Evolutionary conservation across 1,139 yeast species (phyloP).

Genomic region (Torulaspora globosa): DNA sequence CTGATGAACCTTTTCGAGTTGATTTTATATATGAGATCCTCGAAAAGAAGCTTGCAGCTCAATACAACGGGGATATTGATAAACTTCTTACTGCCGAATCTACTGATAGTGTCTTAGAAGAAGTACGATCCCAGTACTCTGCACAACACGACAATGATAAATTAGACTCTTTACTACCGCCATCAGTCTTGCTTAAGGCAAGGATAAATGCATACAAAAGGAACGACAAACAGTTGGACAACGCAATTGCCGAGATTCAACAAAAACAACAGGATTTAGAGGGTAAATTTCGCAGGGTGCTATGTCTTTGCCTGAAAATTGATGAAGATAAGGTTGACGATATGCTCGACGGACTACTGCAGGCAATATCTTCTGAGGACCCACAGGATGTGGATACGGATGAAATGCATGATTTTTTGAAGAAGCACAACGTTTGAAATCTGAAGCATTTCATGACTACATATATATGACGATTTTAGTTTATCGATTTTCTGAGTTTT

Average conservation of each 20-base stretch:
- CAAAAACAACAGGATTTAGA: conserved; percentile 63
- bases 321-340: conserved; percentile 74
- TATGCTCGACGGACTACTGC: conserved; percentile 76
- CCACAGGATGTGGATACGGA: conserved; percentile 61
- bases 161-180: conserved; percentile 45
- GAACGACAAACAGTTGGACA: conserved; percentile 52
- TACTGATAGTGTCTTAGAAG: conserved; percentile 23
- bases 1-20: conserved; percentile 80
- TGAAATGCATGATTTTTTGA: conserved; percentile 36
- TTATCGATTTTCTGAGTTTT: background rate
- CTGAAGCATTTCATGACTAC: conserved; percentile 2
- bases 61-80: conserved; percentile 31
- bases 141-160: conserved; percentile 20
- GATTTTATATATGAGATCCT: conserved; percentile 52
- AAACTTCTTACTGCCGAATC: conserved; percentile 23
- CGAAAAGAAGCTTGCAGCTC: conserved; percentile 37
- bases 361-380: conserved; percentile 79
- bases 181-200: conserved; percentile 62
- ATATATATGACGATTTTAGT: conserved; percentile 4
- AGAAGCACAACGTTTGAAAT: conserved; percentile 24
- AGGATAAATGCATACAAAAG: conserved; percentile 74
- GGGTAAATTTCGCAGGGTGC: conserved; percentile 80
- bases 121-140: conserved; percentile 22
- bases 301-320: conserved; percentile 86
- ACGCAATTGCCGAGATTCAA: conserved; percentile 47